Evolutionary conservation across 2,329 filamentous ascomycete genomes (phyloP), one percentile per base, ranked within the genome.

Genomic region (Aureobasidium lini): DNA sequence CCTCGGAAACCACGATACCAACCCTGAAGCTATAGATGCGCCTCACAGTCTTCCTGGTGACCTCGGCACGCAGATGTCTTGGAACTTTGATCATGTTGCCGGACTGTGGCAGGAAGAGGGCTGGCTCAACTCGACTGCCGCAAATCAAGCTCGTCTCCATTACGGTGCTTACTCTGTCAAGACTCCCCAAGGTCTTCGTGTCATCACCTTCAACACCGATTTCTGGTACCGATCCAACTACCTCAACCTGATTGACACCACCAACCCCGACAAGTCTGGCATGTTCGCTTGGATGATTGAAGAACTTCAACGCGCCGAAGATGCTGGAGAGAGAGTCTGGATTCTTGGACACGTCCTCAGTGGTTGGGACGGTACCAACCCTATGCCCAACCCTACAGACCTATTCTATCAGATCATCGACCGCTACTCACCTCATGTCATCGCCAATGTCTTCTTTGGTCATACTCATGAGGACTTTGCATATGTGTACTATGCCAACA

Each of bases 1-100:
- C 0, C 73, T 84, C 1, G 82, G 82, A 1, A 84, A 84, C 62
- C 81, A 84, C 60, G 81, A 84, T 64, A 78, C 75, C 10, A 81
- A 75, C 60, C 81, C 81, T 28, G 75, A 78, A 59, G 79, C 77
- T 23, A 78, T 81, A 29, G 78, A 82, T 63, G 74, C 76, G 6
- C 79, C 81, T 2, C 77, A 83, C 63, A 77, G 68, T 32, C 69
- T 84, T 8, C 80, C 80, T 8, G 80, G 79, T 0, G 72, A 74
- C 1, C 70, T 84, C 1, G 79, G 81, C 1, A 69, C 78, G 61
- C 81, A 84, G 63, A 77, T 80, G 63, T 81, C 77, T 56, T 84
- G 81, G 81, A 82, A 83, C 63, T 83, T 52, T 48, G 73, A 82
- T 29, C 80, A 83, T 63, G 72, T 84, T 15, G 74, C 81, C n/a